Conservation (phyloP, 2,329 filamentous ascomycete genomes). For the Sporothrix brunneoviolacea region DNA sequence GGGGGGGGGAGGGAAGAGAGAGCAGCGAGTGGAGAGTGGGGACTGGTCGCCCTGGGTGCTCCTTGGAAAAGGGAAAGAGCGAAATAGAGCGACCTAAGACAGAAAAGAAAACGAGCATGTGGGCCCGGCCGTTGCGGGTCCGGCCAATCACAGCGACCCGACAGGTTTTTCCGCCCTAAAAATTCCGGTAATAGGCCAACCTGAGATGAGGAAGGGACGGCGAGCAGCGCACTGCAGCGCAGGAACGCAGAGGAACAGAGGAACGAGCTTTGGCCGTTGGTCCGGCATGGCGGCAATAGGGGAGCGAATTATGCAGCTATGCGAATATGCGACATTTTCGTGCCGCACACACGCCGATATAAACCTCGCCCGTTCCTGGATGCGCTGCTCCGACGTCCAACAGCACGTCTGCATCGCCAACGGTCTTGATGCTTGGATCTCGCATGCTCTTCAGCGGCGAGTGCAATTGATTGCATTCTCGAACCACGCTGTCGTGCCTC, state of each 20-base stretch:
- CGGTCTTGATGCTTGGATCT: no score
- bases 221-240: no score
- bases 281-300: constrained; percentile 12
- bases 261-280: constrained; percentile 14
- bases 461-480: no score
- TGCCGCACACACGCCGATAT: no score
- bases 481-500: no score
- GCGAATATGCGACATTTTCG: constrained; percentile 1
- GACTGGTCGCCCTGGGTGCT: neutral
- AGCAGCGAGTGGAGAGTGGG: neutral
- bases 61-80: neutral
- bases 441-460: no score
- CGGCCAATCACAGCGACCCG: constrained; percentile 17
- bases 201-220: constrained; percentile 2
- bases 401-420: no score
- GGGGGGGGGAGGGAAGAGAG: constrained; percentile 1
- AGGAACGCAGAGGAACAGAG: neutral
- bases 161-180: constrained; percentile 20
- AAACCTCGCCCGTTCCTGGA: no score
- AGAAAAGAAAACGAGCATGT: constrained; percentile 5
- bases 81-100: neutral
- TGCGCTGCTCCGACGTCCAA: no score
- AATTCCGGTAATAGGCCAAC: constrained; percentile 16
- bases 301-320: neutral
- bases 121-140: constrained; percentile 7